Conservation (phyloP, 306 rosid genomes). For the Prinsepia uniflora region DNA sequence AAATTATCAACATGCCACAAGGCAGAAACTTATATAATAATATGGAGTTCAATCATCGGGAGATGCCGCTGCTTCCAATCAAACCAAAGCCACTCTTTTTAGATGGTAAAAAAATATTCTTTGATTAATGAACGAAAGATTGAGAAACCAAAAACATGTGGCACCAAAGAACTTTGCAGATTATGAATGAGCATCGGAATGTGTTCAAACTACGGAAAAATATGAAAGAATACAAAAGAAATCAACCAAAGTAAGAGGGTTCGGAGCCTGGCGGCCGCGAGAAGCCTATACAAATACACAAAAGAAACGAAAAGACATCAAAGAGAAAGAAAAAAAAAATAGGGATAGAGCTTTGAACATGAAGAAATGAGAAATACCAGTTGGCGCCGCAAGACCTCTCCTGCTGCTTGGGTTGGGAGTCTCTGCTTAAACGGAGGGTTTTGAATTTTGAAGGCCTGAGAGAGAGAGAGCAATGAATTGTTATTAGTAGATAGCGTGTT, state of each 20-base stretch:
- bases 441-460: neutral
- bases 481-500: neutral
- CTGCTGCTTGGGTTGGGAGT: neutral
- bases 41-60: conserved; percentile 18
- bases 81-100: neutral
- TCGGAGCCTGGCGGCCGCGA: neutral
- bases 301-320: neutral
- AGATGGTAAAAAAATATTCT: neutral
- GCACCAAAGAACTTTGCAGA: neutral
- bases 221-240: too few species aligned
- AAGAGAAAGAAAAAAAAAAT: neutral
- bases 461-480: neutral
- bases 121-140: neutral
- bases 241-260: neutral
- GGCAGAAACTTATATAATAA: conserved; percentile 22
- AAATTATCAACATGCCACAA: conserved; percentile 13
- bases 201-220: too few species aligned
- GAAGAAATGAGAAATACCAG: neutral
- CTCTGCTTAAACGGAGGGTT: neutral
- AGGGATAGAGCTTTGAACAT: neutral
- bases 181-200: neutral
- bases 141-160: neutral
- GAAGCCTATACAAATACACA: neutral
- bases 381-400: neutral
- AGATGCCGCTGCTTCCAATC: neutral